phyloP scores from a whole-genome alignment of 1,284 basidiomycete genomes.

The Moesziomyces globuligerus region DNA sequence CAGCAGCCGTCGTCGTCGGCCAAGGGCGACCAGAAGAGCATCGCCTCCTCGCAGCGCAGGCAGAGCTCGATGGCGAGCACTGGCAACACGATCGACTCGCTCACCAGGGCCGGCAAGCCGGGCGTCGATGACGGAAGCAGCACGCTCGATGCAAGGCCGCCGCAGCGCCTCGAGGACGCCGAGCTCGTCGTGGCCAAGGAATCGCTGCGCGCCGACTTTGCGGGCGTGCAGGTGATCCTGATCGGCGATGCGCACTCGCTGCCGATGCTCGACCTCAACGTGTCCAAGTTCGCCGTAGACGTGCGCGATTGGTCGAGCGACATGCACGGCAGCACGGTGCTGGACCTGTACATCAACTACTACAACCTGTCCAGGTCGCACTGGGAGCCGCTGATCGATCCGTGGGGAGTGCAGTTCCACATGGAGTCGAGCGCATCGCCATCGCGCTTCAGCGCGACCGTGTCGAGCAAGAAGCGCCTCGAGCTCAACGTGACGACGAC shows the following conservation, averaged over 20 bases:
- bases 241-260: constrained; percentile 96
- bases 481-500: constrained; percentile 94
- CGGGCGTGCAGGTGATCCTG: constrained; percentile 87
- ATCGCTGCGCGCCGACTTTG: constrained; percentile 56
- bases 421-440: constrained; percentile 67
- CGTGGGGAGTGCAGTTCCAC: constrained; percentile 84
- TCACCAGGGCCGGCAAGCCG: constrained; percentile 10
- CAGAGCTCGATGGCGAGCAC: constrained; percentile 39
- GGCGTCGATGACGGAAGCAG: constrained; percentile 13
- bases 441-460: constrained; percentile 73
- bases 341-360: constrained; percentile 85
- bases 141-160: constrained; percentile 7
- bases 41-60: constrained; percentile 37
- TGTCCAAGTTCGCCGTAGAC: constrained; percentile 84
- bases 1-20: constrained; percentile 20
- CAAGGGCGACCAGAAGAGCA: constrained; percentile 35
- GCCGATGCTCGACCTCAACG: constrained; percentile 87
- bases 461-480: constrained; percentile 84
- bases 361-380: constrained; percentile 98
- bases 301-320: constrained; percentile 94
- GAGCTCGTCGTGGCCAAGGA: constrained; percentile 65
- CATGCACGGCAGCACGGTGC: constrained; percentile 70
- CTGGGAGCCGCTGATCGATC: constrained; percentile 99
- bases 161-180: constrained; percentile 44
- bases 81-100: constrained; percentile 40